Conservation (phyloP, 164 flowering plant species). For the Cinnamomum chago region DNA sequence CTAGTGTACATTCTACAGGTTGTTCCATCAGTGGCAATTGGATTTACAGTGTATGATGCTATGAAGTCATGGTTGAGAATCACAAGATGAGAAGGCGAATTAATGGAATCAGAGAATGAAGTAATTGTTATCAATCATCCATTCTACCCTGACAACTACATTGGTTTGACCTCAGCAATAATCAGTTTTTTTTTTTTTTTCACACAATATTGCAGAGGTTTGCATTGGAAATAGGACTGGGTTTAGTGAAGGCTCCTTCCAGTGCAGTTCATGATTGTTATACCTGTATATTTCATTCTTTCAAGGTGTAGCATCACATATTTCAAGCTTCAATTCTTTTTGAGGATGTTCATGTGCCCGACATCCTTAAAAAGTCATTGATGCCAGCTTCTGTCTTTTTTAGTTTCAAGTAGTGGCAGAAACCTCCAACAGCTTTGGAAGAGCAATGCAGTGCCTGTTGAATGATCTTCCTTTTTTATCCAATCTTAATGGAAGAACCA, state of each 20-base stretch:
- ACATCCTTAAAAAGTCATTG: background rate
- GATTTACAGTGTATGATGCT: conserved; percentile 84
- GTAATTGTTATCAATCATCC: conserved; percentile 33
- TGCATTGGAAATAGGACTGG: background rate
- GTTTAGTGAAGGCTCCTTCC: background rate
- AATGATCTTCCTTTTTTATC: no score
- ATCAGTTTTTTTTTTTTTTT: background rate
- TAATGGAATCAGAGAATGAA: conserved; percentile 37
- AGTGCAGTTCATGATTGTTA: background rate
- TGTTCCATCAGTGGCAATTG: conserved; percentile 97
- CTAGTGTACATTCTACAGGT: conserved; percentile 45
- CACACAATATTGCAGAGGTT: background rate
- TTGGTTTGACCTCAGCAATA: background rate
- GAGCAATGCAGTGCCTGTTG: background rate
- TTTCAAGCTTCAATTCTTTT: background rate
- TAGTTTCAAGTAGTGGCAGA: background rate
- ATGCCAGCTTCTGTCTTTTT: background rate
- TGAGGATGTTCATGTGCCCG: background rate
- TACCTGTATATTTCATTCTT: conserved; percentile 3
- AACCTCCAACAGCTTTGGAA: background rate
- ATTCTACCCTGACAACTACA: conserved; percentile 29
- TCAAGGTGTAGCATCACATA: background rate
- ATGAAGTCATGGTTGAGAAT: conserved; percentile 73
- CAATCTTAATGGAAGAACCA: background rate
- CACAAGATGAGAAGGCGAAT: conserved; percentile 52